phyloP scores from a whole-genome alignment of 108 stramenopile species.

The Stephanodiscus triporus region DNA sequence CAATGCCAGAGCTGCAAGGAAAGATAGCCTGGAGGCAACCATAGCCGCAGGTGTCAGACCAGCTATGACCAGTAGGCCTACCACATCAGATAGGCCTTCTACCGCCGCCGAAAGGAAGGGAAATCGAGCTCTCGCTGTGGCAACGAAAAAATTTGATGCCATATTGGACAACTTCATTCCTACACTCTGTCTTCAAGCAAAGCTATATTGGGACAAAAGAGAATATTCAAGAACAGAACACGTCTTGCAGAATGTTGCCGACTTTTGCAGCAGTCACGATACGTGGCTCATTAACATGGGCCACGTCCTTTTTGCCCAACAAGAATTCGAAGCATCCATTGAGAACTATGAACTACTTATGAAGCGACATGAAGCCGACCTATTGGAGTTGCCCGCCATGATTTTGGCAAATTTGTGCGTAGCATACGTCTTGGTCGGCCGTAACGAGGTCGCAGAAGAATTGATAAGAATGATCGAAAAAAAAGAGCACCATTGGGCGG shows the following conservation, averaged over 20 bases:
- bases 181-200: constrained; percentile 79
- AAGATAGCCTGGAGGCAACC: constrained; percentile 16
- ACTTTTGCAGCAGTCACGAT: constrained; percentile 82
- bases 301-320: constrained; percentile 84
- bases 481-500: constrained; percentile 70
- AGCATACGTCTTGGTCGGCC: constrained; percentile 82
- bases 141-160: constrained; percentile 66
- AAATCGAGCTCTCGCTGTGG: constrained; percentile 17
- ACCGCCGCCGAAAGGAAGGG: constrained; percentile 12
- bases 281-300: constrained; percentile 86
- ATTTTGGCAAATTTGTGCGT: constrained; percentile 93
- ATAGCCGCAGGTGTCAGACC: constrained; percentile 6
- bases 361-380: constrained; percentile 19
- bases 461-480: constrained; percentile 79
- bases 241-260: constrained; percentile 73
- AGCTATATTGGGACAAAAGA: constrained; percentile 86
- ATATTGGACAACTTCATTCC: constrained; percentile 75
- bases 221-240: constrained; percentile 83
- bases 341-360: constrained; percentile 84
- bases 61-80: constrained; percentile 22
- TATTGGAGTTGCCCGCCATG: constrained; percentile 80
- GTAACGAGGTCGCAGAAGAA: constrained; percentile 87
- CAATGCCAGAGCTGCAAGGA: constrained; percentile 28
- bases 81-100: constrained; percentile 39
- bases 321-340: constrained; percentile 82